A percentile compares a stretch with the other conserved stretches of the same genome.
These are phyloP conservation scores for Cercospora sp. DNA, from an alignment of 2,329 filamentous ascomycete species.

Conservation along the genomic window DNA sequence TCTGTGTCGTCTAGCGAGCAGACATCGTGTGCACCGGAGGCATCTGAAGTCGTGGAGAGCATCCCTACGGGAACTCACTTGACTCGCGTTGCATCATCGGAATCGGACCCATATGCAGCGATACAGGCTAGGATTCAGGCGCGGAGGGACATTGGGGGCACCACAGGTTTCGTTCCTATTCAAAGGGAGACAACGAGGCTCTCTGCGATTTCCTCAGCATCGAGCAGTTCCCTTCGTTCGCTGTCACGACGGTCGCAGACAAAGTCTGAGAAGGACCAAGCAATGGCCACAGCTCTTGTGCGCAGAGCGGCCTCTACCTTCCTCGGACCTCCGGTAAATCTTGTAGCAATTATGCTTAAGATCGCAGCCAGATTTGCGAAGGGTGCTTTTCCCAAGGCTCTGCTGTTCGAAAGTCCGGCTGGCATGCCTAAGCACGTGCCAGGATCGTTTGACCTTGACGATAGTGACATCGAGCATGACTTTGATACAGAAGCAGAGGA, in stretches of 20 bases:
- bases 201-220: constrained; percentile 42
- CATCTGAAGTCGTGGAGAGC: not conserved
- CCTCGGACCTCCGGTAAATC: constrained; percentile 74
- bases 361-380: constrained; percentile 74
- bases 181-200: constrained; percentile 38
- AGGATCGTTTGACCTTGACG: constrained; percentile 57
- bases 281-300: constrained; percentile 53
- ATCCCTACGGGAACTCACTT: not conserved
- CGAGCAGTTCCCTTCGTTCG: constrained; percentile 24
- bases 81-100: constrained; percentile 6
- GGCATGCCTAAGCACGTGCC: constrained; percentile 57
- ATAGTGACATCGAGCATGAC: constrained; percentile 53
- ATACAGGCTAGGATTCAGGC: constrained; percentile 40
- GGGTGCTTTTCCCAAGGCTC: constrained; percentile 39
- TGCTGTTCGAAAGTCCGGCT: constrained; percentile 34
- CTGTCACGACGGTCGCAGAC: constrained; percentile 14
- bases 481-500: constrained; percentile 39
- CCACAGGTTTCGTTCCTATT: constrained; percentile 40
- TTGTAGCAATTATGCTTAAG: constrained; percentile 75
- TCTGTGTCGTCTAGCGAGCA: constrained; percentile 11
- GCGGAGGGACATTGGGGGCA: constrained; percentile 37
- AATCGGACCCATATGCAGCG: constrained; percentile 35
- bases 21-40: constrained; percentile 1
- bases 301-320: constrained; percentile 76
- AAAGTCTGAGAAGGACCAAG: constrained; percentile 16